Base-by-base conservation (phyloP, 1,284 basidiomycete species). In the Cutaneotrichosporon cutaneum region DNA sequence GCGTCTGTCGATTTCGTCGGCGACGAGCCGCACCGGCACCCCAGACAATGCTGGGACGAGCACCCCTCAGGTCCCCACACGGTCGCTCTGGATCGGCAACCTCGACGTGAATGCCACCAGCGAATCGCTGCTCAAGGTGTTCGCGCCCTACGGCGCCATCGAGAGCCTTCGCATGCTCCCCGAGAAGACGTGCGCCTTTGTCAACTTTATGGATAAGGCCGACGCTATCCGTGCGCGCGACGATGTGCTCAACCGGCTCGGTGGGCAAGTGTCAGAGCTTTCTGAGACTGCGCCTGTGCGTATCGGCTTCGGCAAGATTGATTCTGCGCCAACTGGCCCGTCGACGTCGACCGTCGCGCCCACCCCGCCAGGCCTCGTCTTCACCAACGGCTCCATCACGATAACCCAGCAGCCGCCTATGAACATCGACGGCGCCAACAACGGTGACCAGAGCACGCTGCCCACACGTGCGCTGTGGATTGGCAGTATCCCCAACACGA, bases 141-240 rank as follows among this genome's bases (percentile, higher is more conserved):
- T 99, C 79, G 90, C 92, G 21, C 90, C 90, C 0, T 98, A 98
- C 75, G 95, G 95, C 56, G 90, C 93, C 16, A 97, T 98, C 67
- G 95, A 98, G 81, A 94, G 91, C 71, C 82, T 98, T 75, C 84
- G 95, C 67, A 83, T 98, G 72, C 83, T 98, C 53, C 94, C 94
- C 2, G 95, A 98, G 81, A 98, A 99, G 92, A 94, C 95, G 76
- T 99, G 96, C 76, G 95, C 94, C 10, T 99, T 99, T 77, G 94
- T 99, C 78, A 99, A 99, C 79, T 99, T 95, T 75, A 90, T 96
- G 59, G 94, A 96, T 69, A 88, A 92, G 73, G 85, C 87, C 1
- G 95, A 98, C 78, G 96, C 95, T 21, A 88, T 98, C 63, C 88
- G 90, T 60, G 95, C 95, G 7, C 93, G 95, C 73, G 95, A 99